Conservation (phyloP, 805 yeast species). For the Cyberlindnera bimundalis region DNA sequence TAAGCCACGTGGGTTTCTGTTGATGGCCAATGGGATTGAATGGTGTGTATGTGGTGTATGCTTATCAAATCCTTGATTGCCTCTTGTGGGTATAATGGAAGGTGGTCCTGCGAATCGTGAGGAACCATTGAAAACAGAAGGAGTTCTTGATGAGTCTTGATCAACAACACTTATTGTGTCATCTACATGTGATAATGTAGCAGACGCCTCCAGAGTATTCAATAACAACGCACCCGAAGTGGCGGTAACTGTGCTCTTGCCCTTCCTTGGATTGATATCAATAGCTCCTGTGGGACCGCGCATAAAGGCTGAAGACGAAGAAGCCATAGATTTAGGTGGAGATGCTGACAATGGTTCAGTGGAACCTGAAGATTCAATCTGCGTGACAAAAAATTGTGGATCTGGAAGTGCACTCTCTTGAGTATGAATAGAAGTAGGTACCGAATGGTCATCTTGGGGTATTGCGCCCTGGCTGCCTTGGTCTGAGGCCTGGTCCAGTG, state of each 20-base stretch:
- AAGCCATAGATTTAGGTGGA: background rate
- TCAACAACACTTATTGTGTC: slow-evolving; percentile 19
- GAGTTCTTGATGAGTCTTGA: slow-evolving; percentile 21
- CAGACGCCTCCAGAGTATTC: slow-evolving; percentile 22
- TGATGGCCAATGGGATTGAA: slow-evolving; percentile 20
- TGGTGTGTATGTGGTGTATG: slow-evolving; percentile 10
- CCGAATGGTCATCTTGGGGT: background rate
- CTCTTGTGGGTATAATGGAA: slow-evolving; percentile 15
- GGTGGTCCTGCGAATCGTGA: slow-evolving; percentile 6
- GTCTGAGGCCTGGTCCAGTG: background rate
- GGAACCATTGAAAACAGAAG: slow-evolving; percentile 17
- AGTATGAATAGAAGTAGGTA: background rate
- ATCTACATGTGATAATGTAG: slow-evolving; percentile 19
- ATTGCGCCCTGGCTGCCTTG: background rate
- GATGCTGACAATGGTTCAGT: background rate
- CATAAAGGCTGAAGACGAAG: background rate
- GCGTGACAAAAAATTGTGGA: background rate
- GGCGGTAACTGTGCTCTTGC: slow-evolving; percentile 18
- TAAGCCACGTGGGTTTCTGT: slow-evolving; percentile 12
- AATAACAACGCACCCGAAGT: slow-evolving; percentile 22
- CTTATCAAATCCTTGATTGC: slow-evolving; percentile 8
- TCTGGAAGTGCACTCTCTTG: background rate
- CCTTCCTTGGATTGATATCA: background rate
- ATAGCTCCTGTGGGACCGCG: background rate
- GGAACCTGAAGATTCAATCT: background rate